phyloP scores from a whole-genome alignment of 495 filamentous ascomycete genomes.

The Podospora comata region DNA sequence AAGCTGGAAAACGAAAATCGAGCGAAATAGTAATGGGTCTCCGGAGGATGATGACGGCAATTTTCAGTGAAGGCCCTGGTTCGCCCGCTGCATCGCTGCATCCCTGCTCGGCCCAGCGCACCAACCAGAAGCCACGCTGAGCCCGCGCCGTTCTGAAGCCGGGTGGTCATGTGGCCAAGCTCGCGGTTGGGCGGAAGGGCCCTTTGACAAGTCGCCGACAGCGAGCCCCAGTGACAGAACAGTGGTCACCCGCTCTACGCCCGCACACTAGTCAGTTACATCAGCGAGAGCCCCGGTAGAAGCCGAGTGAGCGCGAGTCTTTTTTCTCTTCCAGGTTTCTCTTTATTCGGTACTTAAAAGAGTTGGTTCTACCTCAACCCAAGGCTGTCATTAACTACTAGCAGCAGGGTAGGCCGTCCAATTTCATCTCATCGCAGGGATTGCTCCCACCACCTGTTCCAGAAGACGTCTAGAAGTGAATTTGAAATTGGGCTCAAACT shows the following conservation, averaged over 20 bases:
- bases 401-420: too few species aligned
- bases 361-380: too few species aligned
- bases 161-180: constrained; percentile 17
- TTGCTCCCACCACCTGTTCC: too few species aligned
- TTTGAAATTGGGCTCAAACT: not conserved
- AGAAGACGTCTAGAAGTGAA: too few species aligned
- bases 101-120: constrained; percentile 15
- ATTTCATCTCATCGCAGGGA: too few species aligned
- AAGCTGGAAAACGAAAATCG: constrained; percentile 9
- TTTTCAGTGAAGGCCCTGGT: constrained; percentile 13
- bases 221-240: not conserved
- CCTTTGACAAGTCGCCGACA: constrained; percentile 3
- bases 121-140: constrained; percentile 21
- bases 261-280: too few species aligned
- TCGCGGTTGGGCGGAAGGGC: constrained; percentile 23
- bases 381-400: not conserved
- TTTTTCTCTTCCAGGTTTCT: not conserved
- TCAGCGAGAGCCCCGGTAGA: not conserved
- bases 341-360: not conserved
- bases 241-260: not conserved
- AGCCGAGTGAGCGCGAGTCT: not conserved
- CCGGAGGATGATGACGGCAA: constrained; percentile 26
- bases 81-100: not conserved
- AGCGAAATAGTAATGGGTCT: not conserved
- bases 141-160: constrained; percentile 5